Conservation (phyloP, 1,284 basidiomycete species). For the Ustilago tritici region DNA sequence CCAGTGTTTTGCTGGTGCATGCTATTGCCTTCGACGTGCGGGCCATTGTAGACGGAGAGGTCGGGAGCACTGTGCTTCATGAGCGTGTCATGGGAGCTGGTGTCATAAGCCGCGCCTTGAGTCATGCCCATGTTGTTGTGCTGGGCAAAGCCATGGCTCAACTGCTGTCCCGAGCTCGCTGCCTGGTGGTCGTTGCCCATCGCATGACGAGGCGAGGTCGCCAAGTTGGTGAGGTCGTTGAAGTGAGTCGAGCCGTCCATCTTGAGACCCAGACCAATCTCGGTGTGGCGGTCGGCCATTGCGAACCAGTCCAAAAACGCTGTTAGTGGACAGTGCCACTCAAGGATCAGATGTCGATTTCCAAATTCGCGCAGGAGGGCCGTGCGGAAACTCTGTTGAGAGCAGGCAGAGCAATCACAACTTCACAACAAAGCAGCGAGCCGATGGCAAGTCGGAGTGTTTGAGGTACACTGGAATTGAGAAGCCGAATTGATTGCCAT, state of each 20-base stretch:
- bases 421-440: neutral
- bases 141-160: slow-evolving; percentile 6
- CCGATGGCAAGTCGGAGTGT: neutral
- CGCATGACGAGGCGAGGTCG: slow-evolving; percentile 12
- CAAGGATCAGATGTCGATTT: neutral
- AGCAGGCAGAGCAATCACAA: slow-evolving; percentile 1
- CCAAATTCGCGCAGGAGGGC: neutral
- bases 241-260: slow-evolving; percentile 31
- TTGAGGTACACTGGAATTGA: neutral
- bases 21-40: neutral
- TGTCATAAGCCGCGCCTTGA: slow-evolving; percentile 11
- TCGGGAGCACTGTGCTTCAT: slow-evolving; percentile 19
- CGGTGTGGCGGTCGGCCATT: slow-evolving; percentile 17
- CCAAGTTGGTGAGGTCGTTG: slow-evolving; percentile 39
- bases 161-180: neutral
- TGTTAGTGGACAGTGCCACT: neutral
- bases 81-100: slow-evolving; percentile 19
- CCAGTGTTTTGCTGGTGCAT: slow-evolving; percentile 7
- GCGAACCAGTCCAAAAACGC: neutral
- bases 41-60: slow-evolving; percentile 7
- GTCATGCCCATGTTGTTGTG: slow-evolving; percentile 2
- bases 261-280: slow-evolving; percentile 33
- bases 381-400: neutral
- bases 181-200: neutral
- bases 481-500: neutral